phyloP scores from a whole-genome alignment of 1,284 basidiomycete species.

The Puccinia novopanici region DNA sequence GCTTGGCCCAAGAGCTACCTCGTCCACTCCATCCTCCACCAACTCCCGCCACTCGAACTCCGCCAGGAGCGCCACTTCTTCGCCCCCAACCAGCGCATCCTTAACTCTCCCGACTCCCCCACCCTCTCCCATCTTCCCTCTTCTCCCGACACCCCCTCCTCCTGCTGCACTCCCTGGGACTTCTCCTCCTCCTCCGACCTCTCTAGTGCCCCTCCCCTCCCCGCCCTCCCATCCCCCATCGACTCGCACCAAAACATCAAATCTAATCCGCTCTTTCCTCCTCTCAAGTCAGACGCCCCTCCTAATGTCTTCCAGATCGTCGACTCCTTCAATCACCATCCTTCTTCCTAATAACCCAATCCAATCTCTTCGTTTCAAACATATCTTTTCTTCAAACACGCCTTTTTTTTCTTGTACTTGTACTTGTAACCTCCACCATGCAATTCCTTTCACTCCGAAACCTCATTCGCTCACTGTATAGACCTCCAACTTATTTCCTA shows the following conservation, averaged over 20 bases:
- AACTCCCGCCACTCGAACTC: constrained; percentile 55
- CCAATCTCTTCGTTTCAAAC: background rate
- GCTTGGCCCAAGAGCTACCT: constrained; percentile 75
- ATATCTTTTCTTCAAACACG: background rate
- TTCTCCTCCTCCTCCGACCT: background rate
- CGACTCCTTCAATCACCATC: constrained; percentile 2
- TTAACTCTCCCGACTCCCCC: background rate
- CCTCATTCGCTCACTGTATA: too few relatives aligned
- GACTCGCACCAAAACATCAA: background rate
- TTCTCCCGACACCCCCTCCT: background rate
- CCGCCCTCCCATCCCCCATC: background rate
- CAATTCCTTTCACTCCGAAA: too few relatives aligned
- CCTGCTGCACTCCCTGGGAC: constrained; percentile 6
- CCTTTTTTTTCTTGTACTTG: too few relatives aligned
- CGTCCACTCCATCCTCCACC: constrained; percentile 69
- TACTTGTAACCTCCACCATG: too few relatives aligned
- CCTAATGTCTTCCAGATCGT: constrained; percentile 13
- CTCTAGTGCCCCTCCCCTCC: background rate
- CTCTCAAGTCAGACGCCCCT: background rate
- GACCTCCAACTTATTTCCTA: too few relatives aligned
- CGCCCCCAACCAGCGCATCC: background rate
- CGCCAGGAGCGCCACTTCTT: constrained; percentile 50
- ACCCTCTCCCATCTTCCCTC: background rate
- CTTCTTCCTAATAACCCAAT: background rate
- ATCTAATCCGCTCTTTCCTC: background rate